Conservation (phyloP, 495 filamentous ascomycete species). For the Letharia lupina region DNA sequence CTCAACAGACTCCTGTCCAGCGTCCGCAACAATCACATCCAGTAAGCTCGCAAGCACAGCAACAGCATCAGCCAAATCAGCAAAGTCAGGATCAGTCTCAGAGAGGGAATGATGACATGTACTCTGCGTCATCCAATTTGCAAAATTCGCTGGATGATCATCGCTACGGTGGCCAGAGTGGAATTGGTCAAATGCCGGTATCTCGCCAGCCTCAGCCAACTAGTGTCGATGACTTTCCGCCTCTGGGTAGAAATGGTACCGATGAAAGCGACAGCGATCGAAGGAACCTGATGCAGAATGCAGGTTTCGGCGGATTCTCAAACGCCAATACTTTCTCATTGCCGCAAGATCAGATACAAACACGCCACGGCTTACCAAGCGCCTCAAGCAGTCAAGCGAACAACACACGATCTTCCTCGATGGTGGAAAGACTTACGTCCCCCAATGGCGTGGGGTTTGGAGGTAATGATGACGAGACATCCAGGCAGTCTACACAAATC, state of each 20-base stretch:
- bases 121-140: conserved; percentile 45
- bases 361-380: conserved; percentile 49
- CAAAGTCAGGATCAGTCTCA: conserved; percentile 53
- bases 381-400: conserved; percentile 44
- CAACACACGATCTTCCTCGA: conserved; percentile 25
- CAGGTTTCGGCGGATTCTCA: conserved; percentile 52
- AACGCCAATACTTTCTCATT: conserved; percentile 39
- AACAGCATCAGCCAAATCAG: conserved; percentile 44
- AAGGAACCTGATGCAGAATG: conserved; percentile 53
- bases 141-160: conserved; percentile 50
- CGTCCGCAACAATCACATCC: conserved; percentile 47
- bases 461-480: conserved; percentile 2
- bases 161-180: conserved; percentile 52
- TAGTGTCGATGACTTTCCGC: conserved; percentile 77
- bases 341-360: conserved; percentile 25
- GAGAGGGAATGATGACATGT: conserved; percentile 40
- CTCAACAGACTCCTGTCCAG: conserved; percentile 56
- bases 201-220: conserved; percentile 55
- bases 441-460: conserved; percentile 23
- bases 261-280: conserved; percentile 63
- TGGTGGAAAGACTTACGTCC: conserved; percentile 25
- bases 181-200: conserved; percentile 46
- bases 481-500: conserved; percentile 1
- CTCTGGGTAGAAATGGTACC: conserved; percentile 61
- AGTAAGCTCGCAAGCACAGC: conserved; percentile 42